Evolutionary conservation across 164 flowering plant species (phyloP), one percentile per base, ranked within the genome.

Genomic region (Malania oleifera): DNA sequence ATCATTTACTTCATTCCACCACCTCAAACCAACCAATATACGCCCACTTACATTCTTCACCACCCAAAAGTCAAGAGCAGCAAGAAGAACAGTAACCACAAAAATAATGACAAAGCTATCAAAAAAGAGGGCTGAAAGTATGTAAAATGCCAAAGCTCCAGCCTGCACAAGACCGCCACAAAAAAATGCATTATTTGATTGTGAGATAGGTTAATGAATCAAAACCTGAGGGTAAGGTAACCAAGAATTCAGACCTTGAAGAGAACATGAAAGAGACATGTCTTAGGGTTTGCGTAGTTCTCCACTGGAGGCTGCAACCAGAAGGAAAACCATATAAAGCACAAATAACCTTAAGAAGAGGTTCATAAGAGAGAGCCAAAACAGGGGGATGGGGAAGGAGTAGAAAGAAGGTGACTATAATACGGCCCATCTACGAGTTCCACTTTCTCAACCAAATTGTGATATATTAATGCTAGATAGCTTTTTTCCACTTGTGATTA

Each of bases 1-100:
- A 26, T 93, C 98, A 74, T 93, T 70, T 51, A 88, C 88, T 72
- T 93, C 97, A 77, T 93, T 93, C 97, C 97, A 87, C 98, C 97
- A 93, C 75, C 98, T 84, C 68, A 90, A 64, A 55, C 98, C 97
- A 62, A 90, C 98, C 57, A 93, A 72, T 40, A 93, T 93, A 35
- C 96, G 80, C 15, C 98, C 96, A 75, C 92, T 93, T 24, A 93
- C 90, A 79, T 93, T 93, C 76, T 90, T 93, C 23, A 93, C 98
- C 0, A 93, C 96, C 98, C 98, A 90, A 68, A 93, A 93, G 63
- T 88, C 97, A 63, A 93, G 87, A 55, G 97, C 92, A 70, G 96
- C 76, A 17, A 90, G 91, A 68, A 93, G 75, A 50, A 88, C 96
- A 51, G 96, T 87, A 34, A 90, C 81, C 76, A 93, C 98, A 68